Conservation (phyloP, 2,329 filamentous ascomycete species). For the Knoxdaviesia proteae region DNA sequence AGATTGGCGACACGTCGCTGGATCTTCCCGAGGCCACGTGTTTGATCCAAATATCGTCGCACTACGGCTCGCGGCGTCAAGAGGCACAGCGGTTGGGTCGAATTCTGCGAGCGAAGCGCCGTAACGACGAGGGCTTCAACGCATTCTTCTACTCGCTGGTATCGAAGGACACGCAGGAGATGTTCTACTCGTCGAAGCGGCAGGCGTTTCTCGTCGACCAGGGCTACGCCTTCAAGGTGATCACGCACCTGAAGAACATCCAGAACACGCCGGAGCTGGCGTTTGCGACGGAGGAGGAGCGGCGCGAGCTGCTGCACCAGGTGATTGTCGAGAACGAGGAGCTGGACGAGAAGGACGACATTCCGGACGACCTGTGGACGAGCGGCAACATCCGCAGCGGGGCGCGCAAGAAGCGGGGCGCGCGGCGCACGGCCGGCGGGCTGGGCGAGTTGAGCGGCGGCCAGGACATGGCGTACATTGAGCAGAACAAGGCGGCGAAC, state of each 20-base stretch:
- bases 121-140: conserved; percentile 97
- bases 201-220: conserved; percentile 96
- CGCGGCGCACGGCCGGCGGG: conserved; percentile 59
- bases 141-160: conserved; percentile 98
- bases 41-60: conserved; percentile 90
- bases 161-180: conserved; percentile 91
- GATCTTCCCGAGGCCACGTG: conserved; percentile 93
- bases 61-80: conserved; percentile 90
- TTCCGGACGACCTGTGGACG: conserved; percentile 2
- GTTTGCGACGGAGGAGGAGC: conserved; percentile 59
- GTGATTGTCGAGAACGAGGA: conserved; percentile 69
- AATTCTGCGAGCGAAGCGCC: conserved; percentile 81
- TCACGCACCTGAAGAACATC: conserved; percentile 83
- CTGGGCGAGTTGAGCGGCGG: conserved; percentile 75
- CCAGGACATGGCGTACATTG: conserved; percentile 91
- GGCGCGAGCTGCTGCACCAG: conserved; percentile 70
- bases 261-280: conserved; percentile 63
- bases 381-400: conserved; percentile 8
- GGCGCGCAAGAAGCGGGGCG: conserved; percentile 7
- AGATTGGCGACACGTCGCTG: conserved; percentile 95
- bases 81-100: conserved; percentile 86
- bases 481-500: conserved; percentile 57
- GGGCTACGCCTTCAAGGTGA: conserved; percentile 97
- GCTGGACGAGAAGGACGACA: conserved; percentile 5
- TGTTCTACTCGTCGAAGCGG: conserved; percentile 92